phyloP scores from a whole-genome alignment of 805 yeast genomes.

The Myxozyma sirexii region DNA sequence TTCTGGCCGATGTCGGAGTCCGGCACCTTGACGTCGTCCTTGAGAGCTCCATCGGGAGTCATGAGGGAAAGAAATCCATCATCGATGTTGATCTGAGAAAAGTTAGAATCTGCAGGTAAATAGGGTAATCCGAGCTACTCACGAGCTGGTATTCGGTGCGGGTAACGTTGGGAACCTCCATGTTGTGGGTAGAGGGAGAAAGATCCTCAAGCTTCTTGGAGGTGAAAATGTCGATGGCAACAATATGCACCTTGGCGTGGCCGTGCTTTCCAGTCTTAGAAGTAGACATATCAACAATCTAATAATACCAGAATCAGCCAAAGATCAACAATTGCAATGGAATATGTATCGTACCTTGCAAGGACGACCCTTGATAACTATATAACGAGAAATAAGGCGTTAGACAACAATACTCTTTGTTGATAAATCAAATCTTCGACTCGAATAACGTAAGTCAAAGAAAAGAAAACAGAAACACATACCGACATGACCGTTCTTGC shows the following conservation, averaged over 20 bases:
- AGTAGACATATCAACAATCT: conserved; percentile 98
- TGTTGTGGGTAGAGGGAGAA: conserved; percentile 99
- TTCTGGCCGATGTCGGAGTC: conserved; percentile 97
- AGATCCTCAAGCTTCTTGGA: conserved; percentile 99
- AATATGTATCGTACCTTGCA: conserved; percentile 61
- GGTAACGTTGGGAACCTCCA: conserved; percentile 97
- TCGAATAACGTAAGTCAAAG: not conserved
- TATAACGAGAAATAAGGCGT: not conserved
- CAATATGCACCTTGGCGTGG: conserved; percentile 99
- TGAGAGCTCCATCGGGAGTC: conserved; percentile 97
- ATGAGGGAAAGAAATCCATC: conserved; percentile 96
- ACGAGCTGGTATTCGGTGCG: conserved; percentile 90
- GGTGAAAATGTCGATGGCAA: conserved; percentile 98
- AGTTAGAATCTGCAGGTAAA: too few species aligned
- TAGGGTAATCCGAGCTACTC: not conserved
- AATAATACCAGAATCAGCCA: not conserved
- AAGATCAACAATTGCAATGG: not conserved
- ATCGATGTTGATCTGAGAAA: conserved; percentile 80
- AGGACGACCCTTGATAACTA: conserved; percentile 92
- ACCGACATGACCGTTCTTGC: conserved; percentile 98
- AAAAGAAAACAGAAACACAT: conserved; percentile 11
- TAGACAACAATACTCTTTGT: too few species aligned
- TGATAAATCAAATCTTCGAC: not conserved
- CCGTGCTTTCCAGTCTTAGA: conserved; percentile 99
- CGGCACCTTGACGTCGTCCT: conserved; percentile 98